Evolutionary conservation across 2,329 filamentous ascomycete genomes (phyloP).

Genomic region (Penicillium corylophilum): DNA sequence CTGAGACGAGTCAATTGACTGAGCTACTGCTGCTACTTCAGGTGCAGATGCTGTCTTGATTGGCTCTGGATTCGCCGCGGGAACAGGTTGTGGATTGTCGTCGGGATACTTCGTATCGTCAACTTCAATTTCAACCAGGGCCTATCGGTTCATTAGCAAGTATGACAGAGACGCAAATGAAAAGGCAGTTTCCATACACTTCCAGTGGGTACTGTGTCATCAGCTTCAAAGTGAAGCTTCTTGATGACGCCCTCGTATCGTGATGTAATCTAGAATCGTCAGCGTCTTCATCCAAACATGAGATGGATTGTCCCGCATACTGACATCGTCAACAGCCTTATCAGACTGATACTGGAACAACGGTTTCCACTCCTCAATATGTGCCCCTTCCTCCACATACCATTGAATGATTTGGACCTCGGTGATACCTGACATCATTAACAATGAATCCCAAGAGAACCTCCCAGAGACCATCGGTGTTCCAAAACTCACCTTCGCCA

Average conservation of each 20-base stretch:
- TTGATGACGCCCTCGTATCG: conserved; percentile 94
- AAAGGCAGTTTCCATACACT: conserved; percentile 47
- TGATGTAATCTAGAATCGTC: conserved; percentile 78
- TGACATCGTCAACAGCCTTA: conserved; percentile 71
- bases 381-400: conserved; percentile 95
- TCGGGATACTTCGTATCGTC: conserved; percentile 70
- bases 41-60: conserved; percentile 18
- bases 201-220: conserved; percentile 94
- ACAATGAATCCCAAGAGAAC: conserved; percentile 7
- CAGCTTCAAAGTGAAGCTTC: conserved; percentile 91
- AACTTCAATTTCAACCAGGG: conserved; percentile 92
- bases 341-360: conserved; percentile 98
- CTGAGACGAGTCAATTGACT: conserved; percentile 17
- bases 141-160: conserved; percentile 47
- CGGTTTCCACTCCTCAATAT: conserved; percentile 96
- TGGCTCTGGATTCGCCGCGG: conserved; percentile 30
- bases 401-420: conserved; percentile 99
- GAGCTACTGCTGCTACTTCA: conserved; percentile 8
- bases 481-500: conserved; percentile 37
- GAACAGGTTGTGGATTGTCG: conserved; percentile 43
- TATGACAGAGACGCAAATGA: background rate
- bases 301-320: conserved; percentile 7
- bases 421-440: conserved; percentile 71
- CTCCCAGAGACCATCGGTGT: no score
- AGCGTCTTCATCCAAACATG: conserved; percentile 1